Base-by-base conservation (phyloP, 306 rosid species). In the Clitoria ternatea region DNA sequence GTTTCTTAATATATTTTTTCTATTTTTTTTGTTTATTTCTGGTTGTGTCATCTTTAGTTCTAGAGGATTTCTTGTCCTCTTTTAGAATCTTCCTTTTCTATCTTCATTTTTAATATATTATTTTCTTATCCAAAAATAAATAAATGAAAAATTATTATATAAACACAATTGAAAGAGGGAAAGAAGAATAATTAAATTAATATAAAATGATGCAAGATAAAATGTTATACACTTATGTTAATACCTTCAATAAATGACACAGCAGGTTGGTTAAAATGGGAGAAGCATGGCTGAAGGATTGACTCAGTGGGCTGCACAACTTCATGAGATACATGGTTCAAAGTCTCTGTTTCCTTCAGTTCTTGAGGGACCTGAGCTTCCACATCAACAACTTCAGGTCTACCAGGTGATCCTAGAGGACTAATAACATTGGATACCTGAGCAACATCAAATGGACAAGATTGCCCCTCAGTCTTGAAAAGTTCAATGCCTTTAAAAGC, bases 201-300 rank as follows among this genome's bases (percentile, higher is more conserved):
- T 73, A 36, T 36, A 50, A 62, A 23, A 17, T 19, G 52, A 61
- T 22, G 59, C 7, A 36, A 67, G 8, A 32, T 32, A 13, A 33
- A 59, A 67, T 36, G 43, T 77, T 13, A 33, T 36, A 72, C n/a
- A n/a, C n/a, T n/a, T n/a, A n/a, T n/a, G n/a, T 29, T 26, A 68
- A 64, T 82, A 90, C 97, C 95, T 68, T 81, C 82, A 57, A 82
- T 54, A 66, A 83, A 76, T 56, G 72, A 49, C 27, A 67, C 57
- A 77, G 83, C 79, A 54, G 39, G 70, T 52, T 72, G 84, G 61
- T 57, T 66, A 54, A 4, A n/a, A 72, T 49, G 77, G 63, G 92
- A 78, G 73, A 78, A 66, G 88, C 96, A 94, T 43, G 96, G 80
- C 66, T 24, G 85, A 67, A 91, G 96, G 73, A 69, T 67, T 24